phyloP scores from a whole-genome alignment of 1,139 yeast species.

The Candida pseudoviswanathii region DNA sequence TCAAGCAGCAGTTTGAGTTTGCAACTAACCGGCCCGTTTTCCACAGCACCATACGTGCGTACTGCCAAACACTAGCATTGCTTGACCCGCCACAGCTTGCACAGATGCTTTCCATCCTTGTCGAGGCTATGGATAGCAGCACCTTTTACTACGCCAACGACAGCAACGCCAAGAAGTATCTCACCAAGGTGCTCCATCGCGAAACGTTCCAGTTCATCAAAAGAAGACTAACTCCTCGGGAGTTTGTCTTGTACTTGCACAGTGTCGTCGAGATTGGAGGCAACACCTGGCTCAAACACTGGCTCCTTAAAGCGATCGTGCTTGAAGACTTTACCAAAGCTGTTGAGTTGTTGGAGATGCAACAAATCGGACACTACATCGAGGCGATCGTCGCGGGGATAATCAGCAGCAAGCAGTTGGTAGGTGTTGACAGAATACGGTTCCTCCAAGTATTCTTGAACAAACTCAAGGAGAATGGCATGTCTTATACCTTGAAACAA shows the following conservation, averaged over 20 bases:
- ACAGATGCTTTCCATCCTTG: slow-evolving; percentile 18
- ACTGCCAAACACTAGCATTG: slow-evolving; percentile 35
- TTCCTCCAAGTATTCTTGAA: slow-evolving; percentile 18
- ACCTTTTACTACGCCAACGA: slow-evolving; percentile 15
- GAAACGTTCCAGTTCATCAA: slow-evolving; percentile 25
- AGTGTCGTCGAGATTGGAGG: slow-evolving; percentile 18
- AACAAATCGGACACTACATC: slow-evolving; percentile 21
- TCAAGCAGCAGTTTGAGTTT: slow-evolving; percentile 16
- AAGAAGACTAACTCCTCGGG: slow-evolving; percentile 12
- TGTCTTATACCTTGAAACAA: slow-evolving; percentile 21
- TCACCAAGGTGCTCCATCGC: slow-evolving; percentile 13
- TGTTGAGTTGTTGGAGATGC: slow-evolving; percentile 22
- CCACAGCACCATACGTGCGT: slow-evolving; percentile 29
- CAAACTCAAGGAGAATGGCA: slow-evolving; percentile 21
- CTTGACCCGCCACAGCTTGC: slow-evolving; percentile 21
- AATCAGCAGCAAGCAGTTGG: slow-evolving; percentile 19
- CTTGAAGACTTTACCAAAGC: slow-evolving; percentile 27
- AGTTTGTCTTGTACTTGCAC: slow-evolving; percentile 17
- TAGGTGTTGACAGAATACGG: slow-evolving; percentile 20
- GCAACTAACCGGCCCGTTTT: slow-evolving; percentile 20
- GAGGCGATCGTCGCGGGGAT: slow-evolving; percentile 30
- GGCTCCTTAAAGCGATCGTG: slow-evolving; percentile 28
- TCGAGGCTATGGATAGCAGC: slow-evolving; percentile 14
- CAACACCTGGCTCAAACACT: slow-evolving; percentile 21
- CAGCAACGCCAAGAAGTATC: slow-evolving; percentile 7